phyloP scores from a whole-genome alignment of 176 grass and related monocot genomes.

The Oryza punctata region DNA sequence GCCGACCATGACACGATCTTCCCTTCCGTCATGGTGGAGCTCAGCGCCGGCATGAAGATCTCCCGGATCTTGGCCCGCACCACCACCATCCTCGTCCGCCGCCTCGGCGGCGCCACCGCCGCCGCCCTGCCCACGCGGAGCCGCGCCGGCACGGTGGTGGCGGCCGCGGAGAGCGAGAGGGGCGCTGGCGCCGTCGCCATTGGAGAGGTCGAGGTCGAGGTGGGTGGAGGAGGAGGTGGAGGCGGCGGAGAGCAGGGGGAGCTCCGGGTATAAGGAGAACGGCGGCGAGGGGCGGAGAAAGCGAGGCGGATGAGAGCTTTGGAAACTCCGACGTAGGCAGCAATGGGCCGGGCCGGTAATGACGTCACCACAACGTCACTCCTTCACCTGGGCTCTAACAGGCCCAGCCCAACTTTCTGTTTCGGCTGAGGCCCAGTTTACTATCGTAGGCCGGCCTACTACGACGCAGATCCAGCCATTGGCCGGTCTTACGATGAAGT shows the following conservation, averaged over 20 bases:
- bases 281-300: slow-evolving; percentile 47
- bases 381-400: neutral
- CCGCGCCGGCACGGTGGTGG: slow-evolving; percentile 36
- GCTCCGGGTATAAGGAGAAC: slow-evolving; percentile 23
- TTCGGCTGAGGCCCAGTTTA: no score
- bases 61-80: slow-evolving; percentile 95
- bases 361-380: neutral
- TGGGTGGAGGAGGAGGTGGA: neutral
- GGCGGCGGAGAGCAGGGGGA: neutral
- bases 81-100: slow-evolving; percentile 50
- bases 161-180: slow-evolving; percentile 31
- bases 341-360: neutral
- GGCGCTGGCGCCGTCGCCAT: slow-evolving; percentile 44
- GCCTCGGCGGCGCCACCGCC: neutral
- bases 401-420: no score
- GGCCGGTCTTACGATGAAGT: no score
- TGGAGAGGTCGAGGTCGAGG: slow-evolving; percentile 27
- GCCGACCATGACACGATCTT: slow-evolving; percentile 94
- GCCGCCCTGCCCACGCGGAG: slow-evolving; percentile 9
- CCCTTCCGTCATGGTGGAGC: slow-evolving; percentile 97
- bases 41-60: slow-evolving; percentile 99
- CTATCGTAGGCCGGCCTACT: no score
- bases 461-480: no score
- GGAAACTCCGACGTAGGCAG: slow-evolving; percentile 38
- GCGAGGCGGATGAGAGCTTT: slow-evolving; percentile 36